Percentiles rank a stretch among this genome's conserved stretches.
Conservation (phyloP, 257 asterid species). For the Petunia axillaris region DNA sequence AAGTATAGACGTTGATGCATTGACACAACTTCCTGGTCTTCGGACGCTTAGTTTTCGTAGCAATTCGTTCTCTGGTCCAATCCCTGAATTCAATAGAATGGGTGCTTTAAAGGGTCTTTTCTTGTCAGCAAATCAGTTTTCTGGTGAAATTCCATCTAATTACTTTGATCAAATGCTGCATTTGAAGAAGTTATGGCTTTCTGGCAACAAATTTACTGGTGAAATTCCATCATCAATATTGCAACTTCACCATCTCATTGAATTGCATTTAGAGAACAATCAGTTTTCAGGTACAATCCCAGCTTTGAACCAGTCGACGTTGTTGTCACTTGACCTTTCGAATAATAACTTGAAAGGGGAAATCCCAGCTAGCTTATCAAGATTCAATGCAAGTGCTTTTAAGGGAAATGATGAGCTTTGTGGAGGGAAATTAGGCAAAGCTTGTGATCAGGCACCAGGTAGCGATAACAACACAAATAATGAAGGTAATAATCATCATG, state of each 20-base stretch:
- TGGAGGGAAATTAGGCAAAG: constrained; percentile 40
- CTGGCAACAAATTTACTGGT: constrained; percentile 62
- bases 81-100: constrained; percentile 64
- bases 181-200: constrained; percentile 75
- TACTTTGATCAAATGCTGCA: constrained; percentile 54
- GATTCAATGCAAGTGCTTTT: constrained; percentile 46
- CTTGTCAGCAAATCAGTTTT: constrained; percentile 60
- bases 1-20: constrained; percentile 61
- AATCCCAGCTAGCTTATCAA: constrained; percentile 52
- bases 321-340: constrained; percentile 50
- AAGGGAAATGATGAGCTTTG: constrained; percentile 65
- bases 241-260: constrained; percentile 44
- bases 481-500: neutral
- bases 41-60: constrained; percentile 49
- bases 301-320: constrained; percentile 37
- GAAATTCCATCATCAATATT: constrained; percentile 57
- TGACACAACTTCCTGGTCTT: constrained; percentile 53
- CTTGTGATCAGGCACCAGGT: constrained; percentile 33
- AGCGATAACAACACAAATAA: neutral
- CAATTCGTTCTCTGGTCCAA: constrained; percentile 69
- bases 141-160: constrained; percentile 66
- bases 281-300: constrained; percentile 69
- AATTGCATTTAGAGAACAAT: constrained; percentile 66
- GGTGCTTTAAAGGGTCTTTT: constrained; percentile 56
- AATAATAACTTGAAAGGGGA: constrained; percentile 63